phyloP scores from a whole-genome alignment of 768 basidiomycete species.

The Lactarius quietus region DNA sequence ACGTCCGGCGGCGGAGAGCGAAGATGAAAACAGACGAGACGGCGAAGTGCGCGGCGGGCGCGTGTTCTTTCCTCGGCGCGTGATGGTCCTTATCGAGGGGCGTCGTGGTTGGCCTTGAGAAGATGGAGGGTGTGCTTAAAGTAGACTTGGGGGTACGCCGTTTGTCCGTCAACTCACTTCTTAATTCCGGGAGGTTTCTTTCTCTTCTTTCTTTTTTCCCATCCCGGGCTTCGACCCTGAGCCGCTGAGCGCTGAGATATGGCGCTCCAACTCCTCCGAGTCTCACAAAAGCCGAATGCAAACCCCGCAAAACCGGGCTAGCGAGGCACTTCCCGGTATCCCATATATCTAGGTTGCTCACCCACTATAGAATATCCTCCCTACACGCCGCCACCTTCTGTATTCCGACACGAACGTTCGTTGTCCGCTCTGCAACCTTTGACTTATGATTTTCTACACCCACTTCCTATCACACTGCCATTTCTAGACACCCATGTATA shows the following conservation, averaged over 20 bases:
- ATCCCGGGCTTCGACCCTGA: background rate
- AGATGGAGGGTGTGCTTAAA: slow-evolving; percentile 54
- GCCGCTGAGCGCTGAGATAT: background rate
- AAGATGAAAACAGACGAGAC: slow-evolving; percentile 28
- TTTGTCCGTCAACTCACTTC: background rate
- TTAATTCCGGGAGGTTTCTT: background rate
- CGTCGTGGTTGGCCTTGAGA: slow-evolving; percentile 59
- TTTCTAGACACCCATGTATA: slow-evolving; percentile 11
- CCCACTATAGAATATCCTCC: slow-evolving; percentile 2
- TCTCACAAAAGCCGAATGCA: background rate
- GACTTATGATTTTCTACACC: background rate
- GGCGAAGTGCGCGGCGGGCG: slow-evolving; percentile 25
- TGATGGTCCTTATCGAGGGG: slow-evolving; percentile 59
- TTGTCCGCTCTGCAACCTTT: background rate
- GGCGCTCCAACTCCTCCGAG: background rate
- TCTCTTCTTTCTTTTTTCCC: background rate
- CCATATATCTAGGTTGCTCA: background rate
- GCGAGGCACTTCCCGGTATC: background rate
- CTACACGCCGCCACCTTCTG: background rate
- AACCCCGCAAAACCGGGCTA: background rate
- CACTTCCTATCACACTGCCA: slow-evolving; percentile 6
- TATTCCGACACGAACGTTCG: background rate
- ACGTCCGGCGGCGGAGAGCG: slow-evolving; percentile 20
- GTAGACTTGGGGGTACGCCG: slow-evolving; percentile 2
- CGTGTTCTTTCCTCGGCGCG: slow-evolving; percentile 50